Base-by-base conservation (phyloP, 345 rosid species). In the Orychophragmus violaceus region DNA sequence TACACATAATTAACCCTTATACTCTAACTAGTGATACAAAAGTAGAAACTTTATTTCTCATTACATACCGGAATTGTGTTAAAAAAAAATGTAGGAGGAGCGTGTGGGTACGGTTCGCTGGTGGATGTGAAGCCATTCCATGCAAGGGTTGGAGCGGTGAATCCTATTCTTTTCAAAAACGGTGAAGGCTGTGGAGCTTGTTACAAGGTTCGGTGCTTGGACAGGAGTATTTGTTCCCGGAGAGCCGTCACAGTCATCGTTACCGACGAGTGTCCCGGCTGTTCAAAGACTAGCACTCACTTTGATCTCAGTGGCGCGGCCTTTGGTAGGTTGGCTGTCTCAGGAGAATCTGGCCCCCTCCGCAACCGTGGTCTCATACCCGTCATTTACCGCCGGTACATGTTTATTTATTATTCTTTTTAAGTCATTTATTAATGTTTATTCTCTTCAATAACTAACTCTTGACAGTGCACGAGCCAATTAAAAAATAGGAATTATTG, bases 171-270 rank as follows among this genome's bases (percentile, higher is more conserved):
- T 60, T 95, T 95, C 85, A 83, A 78, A 74, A 80, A 76, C 69
- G 97, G 97, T 4, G 97, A 83, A 74, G 97, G 97, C 0, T 95
- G 99, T 27, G 99, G 97, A 5, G 95, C 91, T 3, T 91, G 96
- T 67, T 94, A 87, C 85, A 94, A 90, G 62, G 93, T 90, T 3
- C 70, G 79, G 67, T 94, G 99, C 72, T 37, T 77, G 3, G 99
- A 95, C 83, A 79, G 53, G 65, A 80, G 80, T 74, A 80, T 89
- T 0, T 95, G 99, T 81, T 91, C 99, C 1, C 77, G 91, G 53
- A 77, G 91, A 71, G 95, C 98, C 0, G 96, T 91, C 51, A 91
- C 98, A 22, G 78, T 91, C 27, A 95, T 91, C 49, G 82, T 91
- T 25, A 95, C 91, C 6, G 99, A 95, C 74, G 96, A 91, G 80